A percentile compares a stretch with the other conserved stretches of the same genome.
phyloP scores from a whole-genome alignment of 345 rosid species.

The Ailanthus altissimus region DNA sequence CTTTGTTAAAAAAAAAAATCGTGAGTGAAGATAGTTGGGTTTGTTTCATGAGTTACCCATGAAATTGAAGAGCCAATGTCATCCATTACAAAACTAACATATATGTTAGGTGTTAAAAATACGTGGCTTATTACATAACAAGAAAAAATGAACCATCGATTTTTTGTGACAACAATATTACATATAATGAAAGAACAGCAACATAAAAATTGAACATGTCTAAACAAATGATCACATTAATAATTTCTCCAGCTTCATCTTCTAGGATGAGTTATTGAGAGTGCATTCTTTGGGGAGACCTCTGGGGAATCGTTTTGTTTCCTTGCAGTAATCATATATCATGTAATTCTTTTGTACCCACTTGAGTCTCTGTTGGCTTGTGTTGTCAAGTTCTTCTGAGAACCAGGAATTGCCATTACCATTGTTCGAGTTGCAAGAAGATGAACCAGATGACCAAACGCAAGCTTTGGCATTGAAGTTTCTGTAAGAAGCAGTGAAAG shows the following conservation, averaged over 20 bases:
- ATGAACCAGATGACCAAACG: background rate
- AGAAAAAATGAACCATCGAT: background rate
- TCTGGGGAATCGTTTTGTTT: conserved; percentile 30
- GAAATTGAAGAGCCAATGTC: background rate
- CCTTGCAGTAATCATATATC: conserved; percentile 41
- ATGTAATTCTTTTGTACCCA: conserved; percentile 55
- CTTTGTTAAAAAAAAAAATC: no score
- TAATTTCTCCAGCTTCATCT: no score
- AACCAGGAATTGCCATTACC: no score
- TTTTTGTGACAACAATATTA: background rate
- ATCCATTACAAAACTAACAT: background rate
- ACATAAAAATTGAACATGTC: background rate
- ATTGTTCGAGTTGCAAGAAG: conserved; percentile 10
- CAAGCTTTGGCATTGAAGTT: conserved; percentile 22
- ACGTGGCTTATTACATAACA: background rate
- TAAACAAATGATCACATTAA: background rate
- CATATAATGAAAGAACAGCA: background rate
- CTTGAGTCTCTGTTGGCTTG: conserved; percentile 37
- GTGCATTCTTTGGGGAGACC: conserved; percentile 34
- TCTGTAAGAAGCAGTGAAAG: conserved; percentile 23
- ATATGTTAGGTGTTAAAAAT: no score
- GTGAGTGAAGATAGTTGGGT: no score
- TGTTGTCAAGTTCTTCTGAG: conserved; percentile 42
- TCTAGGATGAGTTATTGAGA: background rate
- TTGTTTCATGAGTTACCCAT: no score